Percentiles rank a stretch among this genome's conserved stretches.
phyloP scores from a whole-genome alignment of 345 rosid species.

The Eucalyptus curtisii region DNA sequence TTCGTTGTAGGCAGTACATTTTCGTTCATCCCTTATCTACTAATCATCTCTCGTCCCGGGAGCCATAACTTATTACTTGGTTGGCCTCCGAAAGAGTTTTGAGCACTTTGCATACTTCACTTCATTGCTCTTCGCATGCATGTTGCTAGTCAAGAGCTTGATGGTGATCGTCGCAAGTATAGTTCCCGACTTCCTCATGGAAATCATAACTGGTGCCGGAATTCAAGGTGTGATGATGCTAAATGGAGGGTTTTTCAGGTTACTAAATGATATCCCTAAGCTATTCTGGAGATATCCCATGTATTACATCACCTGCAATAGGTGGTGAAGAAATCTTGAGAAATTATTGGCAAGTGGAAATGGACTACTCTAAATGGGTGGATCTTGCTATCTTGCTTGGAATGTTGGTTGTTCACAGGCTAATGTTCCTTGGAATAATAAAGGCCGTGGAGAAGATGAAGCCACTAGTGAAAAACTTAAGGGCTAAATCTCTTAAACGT shows the following conservation, averaged over 20 bases:
- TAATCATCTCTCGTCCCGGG: neutral
- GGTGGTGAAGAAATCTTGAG: conserved; percentile 9
- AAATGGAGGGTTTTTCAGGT: neutral
- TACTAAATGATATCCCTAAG: neutral
- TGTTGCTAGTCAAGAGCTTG: neutral
- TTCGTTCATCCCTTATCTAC: conserved; percentile 7
- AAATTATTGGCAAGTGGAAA: neutral
- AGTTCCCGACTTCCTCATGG: neutral
- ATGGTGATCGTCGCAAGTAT: neutral
- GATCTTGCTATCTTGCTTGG: neutral
- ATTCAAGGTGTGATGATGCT: neutral
- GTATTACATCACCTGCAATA: conserved; percentile 5
- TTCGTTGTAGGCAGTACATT: conserved; percentile 32
- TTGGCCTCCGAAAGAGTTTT: neutral
- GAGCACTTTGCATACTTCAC: conserved; percentile 28
- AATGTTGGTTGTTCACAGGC: neutral
- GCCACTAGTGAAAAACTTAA: neutral
- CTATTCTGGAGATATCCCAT: neutral
- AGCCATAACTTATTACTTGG: neutral
- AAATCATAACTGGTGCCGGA: neutral
- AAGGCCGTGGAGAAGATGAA: neutral
- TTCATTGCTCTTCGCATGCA: conserved; percentile 9
- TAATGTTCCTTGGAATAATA: neutral
- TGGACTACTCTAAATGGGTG: neutral
- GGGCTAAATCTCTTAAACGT: neutral